A percentile compares a stretch with the other conserved stretches of the same genome.
These are phyloP conservation scores for Collybiopsis confluens DNA, from an alignment of 768 basidiomycete genomes.

Conservation along the genomic window DNA sequence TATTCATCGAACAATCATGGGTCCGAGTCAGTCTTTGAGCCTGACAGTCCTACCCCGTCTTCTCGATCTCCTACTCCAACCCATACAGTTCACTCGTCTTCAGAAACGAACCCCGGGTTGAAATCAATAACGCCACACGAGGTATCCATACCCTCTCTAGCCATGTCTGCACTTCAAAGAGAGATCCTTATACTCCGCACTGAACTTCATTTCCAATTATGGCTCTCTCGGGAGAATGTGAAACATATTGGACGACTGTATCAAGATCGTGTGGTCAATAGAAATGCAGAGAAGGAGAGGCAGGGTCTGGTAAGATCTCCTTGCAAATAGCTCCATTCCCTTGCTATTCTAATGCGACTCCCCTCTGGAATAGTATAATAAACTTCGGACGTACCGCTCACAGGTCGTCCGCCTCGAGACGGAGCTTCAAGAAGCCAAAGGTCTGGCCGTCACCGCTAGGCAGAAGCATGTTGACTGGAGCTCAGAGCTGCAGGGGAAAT, in stretches of 20 bases:
- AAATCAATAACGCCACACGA: constrained; percentile 16
- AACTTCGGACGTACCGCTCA: constrained; percentile 69
- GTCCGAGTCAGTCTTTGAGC: background rate
- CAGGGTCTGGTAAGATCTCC: constrained; percentile 64
- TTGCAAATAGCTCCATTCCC: background rate
- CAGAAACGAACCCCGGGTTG: constrained; percentile 7
- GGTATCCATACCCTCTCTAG: constrained; percentile 40
- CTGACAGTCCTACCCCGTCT: background rate
- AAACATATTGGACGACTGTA: constrained; percentile 80
- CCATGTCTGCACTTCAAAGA: constrained; percentile 67
- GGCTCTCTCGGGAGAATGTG: constrained; percentile 77
- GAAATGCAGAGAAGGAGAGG: constrained; percentile 75
- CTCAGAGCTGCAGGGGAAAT: constrained; percentile 70
- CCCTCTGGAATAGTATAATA: constrained; percentile 64
- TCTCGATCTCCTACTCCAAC: too few species aligned
- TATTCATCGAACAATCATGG: constrained; percentile 4
- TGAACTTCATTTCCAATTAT: constrained; percentile 83
- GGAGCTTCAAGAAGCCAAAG: constrained; percentile 69
- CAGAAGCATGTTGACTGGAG: constrained; percentile 85
- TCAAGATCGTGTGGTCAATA: constrained; percentile 66
- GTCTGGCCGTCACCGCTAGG: constrained; percentile 68
- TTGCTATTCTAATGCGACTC: background rate
- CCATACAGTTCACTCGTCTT: constrained; percentile 8
- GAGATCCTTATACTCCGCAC: constrained; percentile 72
- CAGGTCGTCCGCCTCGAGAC: constrained; percentile 64